Evolutionary conservation across 2,329 filamentous ascomycete genomes (phyloP).

Genomic region (Microsporum canis): DNA sequence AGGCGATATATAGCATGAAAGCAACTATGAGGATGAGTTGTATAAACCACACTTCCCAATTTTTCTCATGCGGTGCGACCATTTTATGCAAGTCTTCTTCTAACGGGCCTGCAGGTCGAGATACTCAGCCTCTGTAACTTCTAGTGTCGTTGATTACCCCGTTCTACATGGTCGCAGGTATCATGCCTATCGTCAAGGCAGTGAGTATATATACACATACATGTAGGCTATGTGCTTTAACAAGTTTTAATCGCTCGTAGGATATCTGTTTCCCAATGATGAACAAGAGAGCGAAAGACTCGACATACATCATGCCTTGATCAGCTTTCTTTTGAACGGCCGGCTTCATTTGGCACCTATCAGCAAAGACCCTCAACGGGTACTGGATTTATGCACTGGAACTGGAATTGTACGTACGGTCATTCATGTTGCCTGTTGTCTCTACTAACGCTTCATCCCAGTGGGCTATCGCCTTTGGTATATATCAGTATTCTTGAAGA

Average conservation of each 20-base stretch:
- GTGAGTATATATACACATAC: slow-evolving; percentile 5
- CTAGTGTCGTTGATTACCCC: slow-evolving; percentile 18
- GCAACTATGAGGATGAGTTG: neutral
- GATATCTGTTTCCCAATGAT: slow-evolving; percentile 14
- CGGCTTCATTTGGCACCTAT: slow-evolving; percentile 17
- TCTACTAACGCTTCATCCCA: neutral
- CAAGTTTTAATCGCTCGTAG: neutral
- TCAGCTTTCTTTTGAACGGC: slow-evolving; percentile 11
- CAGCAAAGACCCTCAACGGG: slow-evolving; percentile 8
- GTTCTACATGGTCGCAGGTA: slow-evolving; percentile 21
- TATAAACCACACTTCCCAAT: neutral
- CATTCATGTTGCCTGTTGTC: neutral
- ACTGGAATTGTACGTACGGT: slow-evolving; percentile 15
- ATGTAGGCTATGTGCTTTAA: neutral
- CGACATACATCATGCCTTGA: slow-evolving; percentile 17
- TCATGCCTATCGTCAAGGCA: slow-evolving; percentile 17
- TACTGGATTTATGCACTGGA: slow-evolving; percentile 17
- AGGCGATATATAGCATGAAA: neutral
- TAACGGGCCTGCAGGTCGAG: slow-evolving; percentile 6
- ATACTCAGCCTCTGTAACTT: slow-evolving; percentile 10
- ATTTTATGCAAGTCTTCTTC: neutral
- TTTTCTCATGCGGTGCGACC: neutral
- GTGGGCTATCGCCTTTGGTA: slow-evolving; percentile 1
- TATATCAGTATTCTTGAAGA: neutral
- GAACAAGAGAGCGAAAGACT: slow-evolving; percentile 15